Percentiles rank a stretch among this genome's conserved stretches.
Evolutionary conservation across 2,329 filamentous ascomycete species (phyloP).

Genomic region (Colletotrichum scovillei): DNA sequence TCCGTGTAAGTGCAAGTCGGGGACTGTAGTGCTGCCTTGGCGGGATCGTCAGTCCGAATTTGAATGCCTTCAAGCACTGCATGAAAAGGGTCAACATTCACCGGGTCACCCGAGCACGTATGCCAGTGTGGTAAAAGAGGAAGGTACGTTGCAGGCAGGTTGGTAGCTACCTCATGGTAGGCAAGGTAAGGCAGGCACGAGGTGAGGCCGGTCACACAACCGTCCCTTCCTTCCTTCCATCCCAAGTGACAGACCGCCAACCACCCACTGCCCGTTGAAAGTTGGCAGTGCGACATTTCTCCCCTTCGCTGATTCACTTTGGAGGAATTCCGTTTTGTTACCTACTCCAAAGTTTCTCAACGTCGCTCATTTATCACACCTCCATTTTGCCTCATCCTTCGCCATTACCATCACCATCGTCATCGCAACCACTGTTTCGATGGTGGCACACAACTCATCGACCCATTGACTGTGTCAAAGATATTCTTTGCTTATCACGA

Average conservation of each 20-base stretch:
- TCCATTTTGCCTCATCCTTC: background rate
- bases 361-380: background rate
- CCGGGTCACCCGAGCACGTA: background rate
- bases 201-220: conserved; percentile 2
- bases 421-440: background rate
- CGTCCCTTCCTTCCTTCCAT: conserved; percentile 11
- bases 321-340: background rate
- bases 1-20: background rate
- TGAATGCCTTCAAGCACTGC: background rate
- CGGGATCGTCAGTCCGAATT: background rate
- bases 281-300: background rate
- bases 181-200: background rate
- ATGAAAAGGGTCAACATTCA: background rate
- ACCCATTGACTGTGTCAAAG: background rate
- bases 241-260: background rate
- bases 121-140: background rate
- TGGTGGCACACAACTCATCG: background rate
- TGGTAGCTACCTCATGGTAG: too few relatives aligned
- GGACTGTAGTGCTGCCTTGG: background rate
- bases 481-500: background rate
- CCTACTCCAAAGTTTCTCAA: background rate
- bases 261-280: background rate
- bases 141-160: background rate
- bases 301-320: background rate
- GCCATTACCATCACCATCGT: background rate